Percentiles rank a stretch among this genome's conserved stretches.
Evolutionary conservation across 2,329 filamentous ascomycete genomes (phyloP).

Genomic region (Fusarium setosum): DNA sequence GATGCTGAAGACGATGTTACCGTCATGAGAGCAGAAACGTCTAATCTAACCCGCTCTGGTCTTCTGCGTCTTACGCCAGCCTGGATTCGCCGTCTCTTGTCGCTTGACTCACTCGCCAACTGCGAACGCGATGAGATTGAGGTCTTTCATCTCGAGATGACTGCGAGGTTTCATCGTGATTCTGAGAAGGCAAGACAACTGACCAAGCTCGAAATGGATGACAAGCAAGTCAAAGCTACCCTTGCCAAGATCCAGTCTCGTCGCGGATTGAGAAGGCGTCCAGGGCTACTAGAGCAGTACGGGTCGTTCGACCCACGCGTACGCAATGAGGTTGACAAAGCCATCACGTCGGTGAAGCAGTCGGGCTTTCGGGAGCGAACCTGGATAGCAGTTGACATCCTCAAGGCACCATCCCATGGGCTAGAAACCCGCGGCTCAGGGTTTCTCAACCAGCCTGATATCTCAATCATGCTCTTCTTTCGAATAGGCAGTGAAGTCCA

Average conservation of each 20-base stretch:
- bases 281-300: neutral
- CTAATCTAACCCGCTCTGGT: neutral
- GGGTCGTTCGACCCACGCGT: neutral
- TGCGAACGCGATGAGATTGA: neutral
- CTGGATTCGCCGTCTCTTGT: conserved; percentile 3
- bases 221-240: neutral
- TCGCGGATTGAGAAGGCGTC: neutral
- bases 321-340: neutral
- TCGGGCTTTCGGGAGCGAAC: neutral
- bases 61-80: neutral
- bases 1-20: neutral
- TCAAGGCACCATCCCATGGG: neutral
- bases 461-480: neutral
- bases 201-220: neutral
- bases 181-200: neutral
- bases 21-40: neutral
- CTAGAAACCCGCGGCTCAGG: too few species aligned
- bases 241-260: neutral
- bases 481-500: neutral
- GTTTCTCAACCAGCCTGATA: neutral
- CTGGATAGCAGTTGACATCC: neutral
- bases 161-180: neutral
- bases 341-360: neutral
- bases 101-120: neutral
- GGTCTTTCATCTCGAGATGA: neutral